Percentiles rank a stretch among this genome's conserved stretches.
Conservation (phyloP, 2,329 filamentous ascomycete species). For the Monosporascus sp. region DNA sequence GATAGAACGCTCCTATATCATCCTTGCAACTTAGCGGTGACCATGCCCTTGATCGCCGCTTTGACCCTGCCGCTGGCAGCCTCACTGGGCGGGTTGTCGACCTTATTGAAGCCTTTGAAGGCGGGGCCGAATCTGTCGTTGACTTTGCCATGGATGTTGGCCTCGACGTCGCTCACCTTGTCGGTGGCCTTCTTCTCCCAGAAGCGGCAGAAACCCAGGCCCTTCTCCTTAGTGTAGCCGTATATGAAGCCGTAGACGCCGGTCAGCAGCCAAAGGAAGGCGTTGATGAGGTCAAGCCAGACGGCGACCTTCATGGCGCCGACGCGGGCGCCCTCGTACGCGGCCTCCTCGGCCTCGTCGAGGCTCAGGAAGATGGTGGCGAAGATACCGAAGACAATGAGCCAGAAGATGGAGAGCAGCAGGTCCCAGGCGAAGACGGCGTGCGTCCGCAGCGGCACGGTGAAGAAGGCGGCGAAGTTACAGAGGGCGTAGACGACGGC, state of each 20-base stretch:
- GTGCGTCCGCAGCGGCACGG: slow-evolving; percentile 22
- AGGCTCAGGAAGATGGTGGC: slow-evolving; percentile 63
- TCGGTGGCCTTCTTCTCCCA: slow-evolving; percentile 29
- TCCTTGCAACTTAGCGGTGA: background rate
- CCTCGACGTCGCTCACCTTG: slow-evolving; percentile 15
- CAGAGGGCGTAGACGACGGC: slow-evolving; percentile 36
- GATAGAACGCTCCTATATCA: background rate
- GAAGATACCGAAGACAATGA: slow-evolving; percentile 67
- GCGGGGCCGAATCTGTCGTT: slow-evolving; percentile 2
- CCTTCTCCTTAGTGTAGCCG: slow-evolving; percentile 22
- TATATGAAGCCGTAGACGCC: slow-evolving; percentile 36
- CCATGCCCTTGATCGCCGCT: background rate
- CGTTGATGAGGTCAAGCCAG: slow-evolving; percentile 65
- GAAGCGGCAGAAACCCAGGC: slow-evolving; percentile 31
- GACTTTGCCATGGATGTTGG: slow-evolving; percentile 8
- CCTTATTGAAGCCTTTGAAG: background rate
- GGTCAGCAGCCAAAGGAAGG: slow-evolving; percentile 58
- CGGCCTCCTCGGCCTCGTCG: slow-evolving; percentile 32
- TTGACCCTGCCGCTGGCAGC: background rate
- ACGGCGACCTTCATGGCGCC: slow-evolving; percentile 63
- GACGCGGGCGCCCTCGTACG: slow-evolving; percentile 32
- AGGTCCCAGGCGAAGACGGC: slow-evolving; percentile 41
- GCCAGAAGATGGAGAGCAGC: slow-evolving; percentile 46
- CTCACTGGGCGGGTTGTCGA: too few relatives aligned
- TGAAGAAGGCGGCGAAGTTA: slow-evolving; percentile 2